A percentile compares a stretch with the other conserved stretches of the same genome.
Conservation (phyloP, 2,329 filamentous ascomycete genomes). For the Aureobasidium sp. region DNA sequence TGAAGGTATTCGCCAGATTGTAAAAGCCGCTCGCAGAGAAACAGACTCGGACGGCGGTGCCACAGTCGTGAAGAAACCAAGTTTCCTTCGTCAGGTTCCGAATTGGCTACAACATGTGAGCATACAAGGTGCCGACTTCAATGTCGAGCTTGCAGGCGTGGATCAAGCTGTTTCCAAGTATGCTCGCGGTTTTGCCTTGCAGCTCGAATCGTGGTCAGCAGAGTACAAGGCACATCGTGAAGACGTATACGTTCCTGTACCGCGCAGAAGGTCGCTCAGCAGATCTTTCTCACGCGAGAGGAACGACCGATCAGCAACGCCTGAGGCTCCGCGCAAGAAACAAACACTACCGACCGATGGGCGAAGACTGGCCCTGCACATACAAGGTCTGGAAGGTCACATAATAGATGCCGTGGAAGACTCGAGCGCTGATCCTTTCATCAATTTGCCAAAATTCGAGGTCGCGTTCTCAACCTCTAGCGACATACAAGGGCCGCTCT, state of each 20-base stretch:
- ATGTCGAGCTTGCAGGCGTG: slow-evolving; percentile 80
- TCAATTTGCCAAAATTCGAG: slow-evolving; percentile 81
- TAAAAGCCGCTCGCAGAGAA: slow-evolving; percentile 70
- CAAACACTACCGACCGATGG: slow-evolving; percentile 53
- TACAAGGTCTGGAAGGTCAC: slow-evolving; percentile 78
- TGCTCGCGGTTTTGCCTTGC: slow-evolving; percentile 74
- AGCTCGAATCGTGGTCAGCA: slow-evolving; percentile 78
- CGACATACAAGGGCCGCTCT: slow-evolving; percentile 78
- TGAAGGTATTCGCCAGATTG: slow-evolving; percentile 84
- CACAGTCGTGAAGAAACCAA: slow-evolving; percentile 42
- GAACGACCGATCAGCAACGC: slow-evolving; percentile 48
- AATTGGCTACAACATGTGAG: slow-evolving; percentile 78
- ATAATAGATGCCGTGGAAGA: slow-evolving; percentile 82
- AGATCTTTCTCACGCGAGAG: slow-evolving; percentile 27
- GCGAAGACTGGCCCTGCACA: slow-evolving; percentile 70
- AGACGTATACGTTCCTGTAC: slow-evolving; percentile 47
- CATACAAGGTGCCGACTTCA: slow-evolving; percentile 82
- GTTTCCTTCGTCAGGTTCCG: slow-evolving; percentile 71
- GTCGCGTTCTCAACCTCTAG: slow-evolving; percentile 77
- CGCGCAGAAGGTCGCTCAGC: slow-evolving; percentile 63
- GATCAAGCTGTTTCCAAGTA: slow-evolving; percentile 77
- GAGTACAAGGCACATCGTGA: slow-evolving; percentile 78
- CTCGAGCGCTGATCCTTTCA: slow-evolving; percentile 77
- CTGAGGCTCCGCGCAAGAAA: slow-evolving; percentile 30
- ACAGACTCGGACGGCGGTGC: slow-evolving; percentile 45